Base-by-base conservation (phyloP, 2,329 filamentous ascomycete genomes). In the Hirsutella minnesotensis region DNA sequence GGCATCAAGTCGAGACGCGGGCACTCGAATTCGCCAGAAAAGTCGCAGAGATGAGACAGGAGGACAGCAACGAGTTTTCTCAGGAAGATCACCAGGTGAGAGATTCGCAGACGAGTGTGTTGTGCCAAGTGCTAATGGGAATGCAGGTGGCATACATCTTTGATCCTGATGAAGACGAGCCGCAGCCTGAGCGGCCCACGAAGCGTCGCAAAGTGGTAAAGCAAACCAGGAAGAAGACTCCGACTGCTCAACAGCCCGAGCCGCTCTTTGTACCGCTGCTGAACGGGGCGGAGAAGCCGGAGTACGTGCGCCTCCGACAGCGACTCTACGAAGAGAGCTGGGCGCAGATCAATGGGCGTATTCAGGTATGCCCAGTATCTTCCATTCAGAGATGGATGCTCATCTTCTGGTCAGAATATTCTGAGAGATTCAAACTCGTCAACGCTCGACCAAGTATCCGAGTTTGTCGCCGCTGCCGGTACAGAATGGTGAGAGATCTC, bases 311-410 rank as follows among this genome's bases (percentile, higher is more conserved):
- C 8, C 60, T 78, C 41, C 72, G 86, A 19, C 69, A 79, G 55
- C 61, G 68, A 38, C 65, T 77, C 3, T 90, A 80, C 58, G 64
- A 77, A 40, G 61, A 69, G 42, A 66, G 76, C 40, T 92, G 86
- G 86, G 61, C 65, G 3, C 62, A 68, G 33, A 75, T 86, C 50
- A 74, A 86, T 47, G 58, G 62, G 38, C 72, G 75, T 21, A 81
- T 89, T 40, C 72, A 81, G 56, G 63, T 64, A 45, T 20, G 44
- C 39, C 16, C 3, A 4, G 18, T 21, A 7, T 9, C 16, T 16
- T 5, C 16, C 16, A 5, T 9, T 16, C 35, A 21, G 38, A 10
- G 16, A 4, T 15, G n/a, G n/a, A n/a, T n/a, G n/a, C 12, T 27
- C 24, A 7, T 12, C 24, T 27, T 27, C 15, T 3, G 9, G 16